Percentiles rank a stretch among this genome's conserved stretches.
phyloP scores from a whole-genome alignment of 1,284 basidiomycete genomes.

The Phylloporus sp. region DNA sequence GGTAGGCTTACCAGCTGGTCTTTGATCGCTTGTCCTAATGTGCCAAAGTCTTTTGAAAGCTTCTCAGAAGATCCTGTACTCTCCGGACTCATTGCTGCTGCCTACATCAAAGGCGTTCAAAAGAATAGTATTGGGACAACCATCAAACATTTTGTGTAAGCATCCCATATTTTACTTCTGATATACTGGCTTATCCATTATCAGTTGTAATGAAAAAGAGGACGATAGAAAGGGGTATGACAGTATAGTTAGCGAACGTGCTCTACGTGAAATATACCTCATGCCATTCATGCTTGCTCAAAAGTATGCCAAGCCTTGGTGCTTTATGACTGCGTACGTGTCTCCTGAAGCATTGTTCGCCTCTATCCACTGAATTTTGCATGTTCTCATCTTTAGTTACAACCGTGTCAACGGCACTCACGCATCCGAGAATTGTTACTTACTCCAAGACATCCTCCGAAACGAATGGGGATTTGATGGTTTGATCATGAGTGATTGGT shows the following conservation, averaged over 20 bases:
- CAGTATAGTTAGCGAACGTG: slow-evolving; percentile 64
- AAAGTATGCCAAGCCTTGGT: slow-evolving; percentile 71
- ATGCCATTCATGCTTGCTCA: slow-evolving; percentile 85
- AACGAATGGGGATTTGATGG: slow-evolving; percentile 80
- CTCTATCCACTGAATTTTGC: background rate
- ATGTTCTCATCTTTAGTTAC: slow-evolving; percentile 45
- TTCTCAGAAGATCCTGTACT: slow-evolving; percentile 83
- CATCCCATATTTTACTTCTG: background rate
- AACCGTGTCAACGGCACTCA: slow-evolving; percentile 77
- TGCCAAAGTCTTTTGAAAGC: slow-evolving; percentile 64
- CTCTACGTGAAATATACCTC: slow-evolving; percentile 82
- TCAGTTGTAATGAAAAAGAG: slow-evolving; percentile 73
- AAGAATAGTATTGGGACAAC: slow-evolving; percentile 69
- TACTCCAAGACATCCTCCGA: slow-evolving; percentile 70
- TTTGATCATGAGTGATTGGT: slow-evolving; percentile 81
- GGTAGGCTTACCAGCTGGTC: slow-evolving; percentile 41
- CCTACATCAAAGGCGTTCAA: slow-evolving; percentile 78
- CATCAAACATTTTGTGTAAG: slow-evolving; percentile 79
- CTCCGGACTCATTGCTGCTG: slow-evolving; percentile 70
- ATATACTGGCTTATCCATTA: background rate
- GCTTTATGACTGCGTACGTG: slow-evolving; percentile 72
- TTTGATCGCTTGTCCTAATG: slow-evolving; percentile 12
- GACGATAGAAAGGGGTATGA: slow-evolving; percentile 69
- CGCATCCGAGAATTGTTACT: slow-evolving; percentile 63
- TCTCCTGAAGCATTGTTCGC: background rate